These are phyloP conservation scores for Trichoderma virens DNA, from an alignment of 495 filamentous ascomycete genomes.

Conservation along the genomic window DNA sequence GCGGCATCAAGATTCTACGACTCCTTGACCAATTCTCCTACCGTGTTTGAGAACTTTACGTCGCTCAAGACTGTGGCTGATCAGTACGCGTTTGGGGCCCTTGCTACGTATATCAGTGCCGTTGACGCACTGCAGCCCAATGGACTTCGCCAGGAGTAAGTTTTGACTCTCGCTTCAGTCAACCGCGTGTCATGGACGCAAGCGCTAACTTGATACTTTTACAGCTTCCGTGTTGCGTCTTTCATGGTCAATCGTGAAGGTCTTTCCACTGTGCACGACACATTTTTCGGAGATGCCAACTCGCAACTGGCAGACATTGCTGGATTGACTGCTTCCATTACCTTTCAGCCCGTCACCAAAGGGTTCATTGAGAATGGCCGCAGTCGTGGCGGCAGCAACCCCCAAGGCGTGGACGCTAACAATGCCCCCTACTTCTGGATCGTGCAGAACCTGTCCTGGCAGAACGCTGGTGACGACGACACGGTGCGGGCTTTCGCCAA, in stretches of 20 bases:
- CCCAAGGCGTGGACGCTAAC: constrained; percentile 11
- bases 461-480: constrained; percentile 11
- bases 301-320: constrained; percentile 4
- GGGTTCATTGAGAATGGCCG: not conserved
- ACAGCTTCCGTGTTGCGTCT: constrained; percentile 10
- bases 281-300: constrained; percentile 13
- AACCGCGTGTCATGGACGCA: no score
- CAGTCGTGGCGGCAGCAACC: constrained; percentile 12
- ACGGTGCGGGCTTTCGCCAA: no score
- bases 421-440: constrained; percentile 15
- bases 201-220: no score
- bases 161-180: no score
- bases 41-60: constrained; percentile 4
- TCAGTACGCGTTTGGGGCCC: not conserved
- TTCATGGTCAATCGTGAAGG: constrained; percentile 11
- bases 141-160: constrained; percentile 10
- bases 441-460: constrained; percentile 14
- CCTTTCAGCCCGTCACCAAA: constrained; percentile 12
- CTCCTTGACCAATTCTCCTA: not conserved
- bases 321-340: constrained; percentile 13
- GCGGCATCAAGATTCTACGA: not conserved
- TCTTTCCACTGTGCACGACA: constrained; percentile 16
- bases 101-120: not conserved
- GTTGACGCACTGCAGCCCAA: constrained; percentile 3
- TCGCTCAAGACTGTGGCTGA: not conserved